phyloP scores from a whole-genome alignment of 768 basidiomycete genomes.

The Glaciozyma antarctica region DNA sequence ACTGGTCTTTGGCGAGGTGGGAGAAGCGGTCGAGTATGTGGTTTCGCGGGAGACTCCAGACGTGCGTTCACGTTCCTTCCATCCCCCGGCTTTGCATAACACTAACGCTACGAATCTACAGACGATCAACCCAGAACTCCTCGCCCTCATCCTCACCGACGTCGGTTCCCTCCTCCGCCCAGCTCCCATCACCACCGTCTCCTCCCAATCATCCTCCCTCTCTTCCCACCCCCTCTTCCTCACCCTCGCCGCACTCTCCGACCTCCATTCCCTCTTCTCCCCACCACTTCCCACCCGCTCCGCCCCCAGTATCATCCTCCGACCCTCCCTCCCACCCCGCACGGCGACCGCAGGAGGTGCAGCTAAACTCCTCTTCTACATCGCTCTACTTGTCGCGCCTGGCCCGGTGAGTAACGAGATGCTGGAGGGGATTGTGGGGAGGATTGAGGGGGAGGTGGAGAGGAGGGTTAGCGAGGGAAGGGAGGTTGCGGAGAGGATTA shows the following conservation, averaged over 20 bases:
- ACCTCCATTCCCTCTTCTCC: neutral
- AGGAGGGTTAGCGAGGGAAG: neutral
- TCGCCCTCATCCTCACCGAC: conserved; percentile 3
- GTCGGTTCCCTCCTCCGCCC: conserved; percentile 11
- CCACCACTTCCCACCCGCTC: neutral
- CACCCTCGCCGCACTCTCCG: neutral
- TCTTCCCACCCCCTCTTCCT: neutral
- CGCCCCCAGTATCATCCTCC: neutral
- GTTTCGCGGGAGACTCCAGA: conserved; percentile 9
- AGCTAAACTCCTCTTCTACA: conserved; percentile 22
- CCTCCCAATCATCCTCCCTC: neutral
- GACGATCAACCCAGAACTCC: neutral
- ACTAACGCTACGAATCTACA: neutral
- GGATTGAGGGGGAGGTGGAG: neutral
- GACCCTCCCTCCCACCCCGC: neutral
- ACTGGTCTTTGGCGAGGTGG: neutral
- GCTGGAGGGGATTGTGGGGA: neutral
- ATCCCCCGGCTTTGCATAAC: too few species aligned
- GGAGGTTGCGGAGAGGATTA: neutral
- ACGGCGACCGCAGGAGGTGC: neutral
- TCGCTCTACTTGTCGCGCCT: neutral
- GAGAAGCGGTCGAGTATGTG: conserved; percentile 15
- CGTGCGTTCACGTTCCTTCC: conserved; percentile 5
- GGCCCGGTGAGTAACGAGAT: neutral
- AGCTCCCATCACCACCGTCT: neutral